Base-by-base conservation (phyloP, 495 filamentous ascomycete genomes). In the Stereocaulon alpinum region DNA sequence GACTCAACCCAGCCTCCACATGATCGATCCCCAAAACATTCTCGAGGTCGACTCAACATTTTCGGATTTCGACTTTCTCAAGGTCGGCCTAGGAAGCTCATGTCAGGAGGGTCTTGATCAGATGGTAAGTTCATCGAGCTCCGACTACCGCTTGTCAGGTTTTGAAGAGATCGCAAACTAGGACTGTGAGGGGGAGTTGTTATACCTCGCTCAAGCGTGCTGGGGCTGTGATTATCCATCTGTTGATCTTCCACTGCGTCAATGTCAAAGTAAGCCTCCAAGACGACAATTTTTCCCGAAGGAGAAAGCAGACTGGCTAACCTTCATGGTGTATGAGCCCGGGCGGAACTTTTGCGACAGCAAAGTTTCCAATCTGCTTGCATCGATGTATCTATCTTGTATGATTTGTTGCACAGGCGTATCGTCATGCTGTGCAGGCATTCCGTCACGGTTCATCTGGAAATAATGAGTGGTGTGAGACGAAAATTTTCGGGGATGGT, bases 191-290 rank as follows among this genome's bases (percentile, higher is more conserved):
- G 11, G n/a, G 45, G 37, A 20, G 5, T 20, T 60, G 24, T 24
- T 1, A 24, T 24, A 60, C 58, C 20, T 60, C 49, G 10, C 29
- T 60, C 30, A 60, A 30, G 15, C 37, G 12, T 43, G 14, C 7
- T 15, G 60, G 60, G 45, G 55, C 54, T 40, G 6, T 45, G 24
- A 62, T 57, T 1, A 62, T 59, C 55, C 55, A 62, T 48, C 55
- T 40, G 15, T 62, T 59, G 40, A 53, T 58, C 4, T 47, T 52
- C 44, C 45, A 58, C 55, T 58, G 37, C 4, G 6, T 37, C 17
- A 15, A 4, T 55, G 12, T 55, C 22, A 55, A 27, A 6, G 5
- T 17, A 6, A 34, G n/a, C n/a, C n/a, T 15, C 24, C 17, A 4
- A 24, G 4, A 22, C 27, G 22, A 18, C 6, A 12, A 0, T 18